phyloP scores from a whole-genome alignment of 768 basidiomycete species.

The Boletus pseudo-olivaceus region DNA sequence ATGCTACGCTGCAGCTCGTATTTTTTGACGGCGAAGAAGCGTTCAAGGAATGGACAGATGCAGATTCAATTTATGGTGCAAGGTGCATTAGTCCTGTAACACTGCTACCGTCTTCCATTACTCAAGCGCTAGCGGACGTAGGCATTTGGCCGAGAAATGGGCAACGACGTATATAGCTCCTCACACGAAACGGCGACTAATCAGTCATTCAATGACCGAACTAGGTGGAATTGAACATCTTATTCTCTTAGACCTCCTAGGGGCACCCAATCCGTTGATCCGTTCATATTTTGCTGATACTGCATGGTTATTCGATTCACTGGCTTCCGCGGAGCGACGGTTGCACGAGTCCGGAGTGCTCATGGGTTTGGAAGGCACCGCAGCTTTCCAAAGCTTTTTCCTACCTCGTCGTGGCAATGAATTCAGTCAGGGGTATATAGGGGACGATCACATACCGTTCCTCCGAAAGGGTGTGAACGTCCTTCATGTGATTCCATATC shows the following conservation, averaged over 20 bases:
- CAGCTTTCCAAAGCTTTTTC: constrained; percentile 65
- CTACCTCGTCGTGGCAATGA: constrained; percentile 39
- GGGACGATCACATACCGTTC: constrained; percentile 95
- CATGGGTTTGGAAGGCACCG: constrained; percentile 39
- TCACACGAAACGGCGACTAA: constrained; percentile 55
- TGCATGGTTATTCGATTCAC: constrained; percentile 86
- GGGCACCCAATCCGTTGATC: constrained; percentile 69
- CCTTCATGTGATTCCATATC: constrained; percentile 84
- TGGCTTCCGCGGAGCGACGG: constrained; percentile 68
- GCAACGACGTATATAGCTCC: constrained; percentile 60
- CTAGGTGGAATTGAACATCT: constrained; percentile 84
- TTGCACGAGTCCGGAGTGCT: constrained; percentile 67
- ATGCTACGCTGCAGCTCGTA: constrained; percentile 86
- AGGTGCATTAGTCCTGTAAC: constrained; percentile 44
- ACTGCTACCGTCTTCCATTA: background rate
- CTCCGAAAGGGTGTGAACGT: constrained; percentile 76
- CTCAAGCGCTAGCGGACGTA: constrained; percentile 27
- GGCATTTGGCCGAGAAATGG: constrained; percentile 91
- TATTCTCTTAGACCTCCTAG: constrained; percentile 89
- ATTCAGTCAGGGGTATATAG: constrained; percentile 57
- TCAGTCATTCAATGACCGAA: constrained; percentile 53
- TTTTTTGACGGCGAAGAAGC: constrained; percentile 99
- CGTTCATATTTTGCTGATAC: constrained; percentile 84
- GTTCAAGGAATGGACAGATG: constrained; percentile 82
- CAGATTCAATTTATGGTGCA: constrained; percentile 94